Conservation (phyloP, 345 rosid genomes). For the Mercurialis annua region DNA sequence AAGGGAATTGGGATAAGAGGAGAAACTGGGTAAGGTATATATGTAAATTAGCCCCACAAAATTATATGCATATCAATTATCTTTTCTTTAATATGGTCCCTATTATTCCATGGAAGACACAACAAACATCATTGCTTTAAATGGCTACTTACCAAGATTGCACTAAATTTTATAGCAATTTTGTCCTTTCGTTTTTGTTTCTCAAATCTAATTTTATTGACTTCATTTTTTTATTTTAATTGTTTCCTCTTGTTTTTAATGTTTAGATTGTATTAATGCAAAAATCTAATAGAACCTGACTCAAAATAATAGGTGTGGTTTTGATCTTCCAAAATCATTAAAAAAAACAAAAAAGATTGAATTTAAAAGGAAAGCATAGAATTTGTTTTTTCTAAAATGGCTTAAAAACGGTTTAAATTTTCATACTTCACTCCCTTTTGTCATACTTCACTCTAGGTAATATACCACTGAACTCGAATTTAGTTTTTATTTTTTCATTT, state of each 20-base stretch:
- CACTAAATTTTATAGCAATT: conserved; percentile 13
- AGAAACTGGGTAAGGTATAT: conserved; percentile 13
- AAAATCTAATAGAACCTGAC: no score
- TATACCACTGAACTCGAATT: no score
- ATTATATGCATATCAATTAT: neutral
- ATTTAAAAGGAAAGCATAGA: no score
- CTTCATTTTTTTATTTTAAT: neutral
- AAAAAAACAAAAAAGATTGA: no score
- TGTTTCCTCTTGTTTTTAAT: neutral
- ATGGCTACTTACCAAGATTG: conserved; percentile 17
- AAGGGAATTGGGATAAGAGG: conserved; percentile 32
- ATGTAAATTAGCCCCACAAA: conserved; percentile 1
- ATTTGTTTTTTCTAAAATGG: no score
- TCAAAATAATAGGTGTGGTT: no score
- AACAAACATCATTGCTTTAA: conserved; percentile 18
- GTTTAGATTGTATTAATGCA: neutral
- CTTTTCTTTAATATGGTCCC: conserved; percentile 30
- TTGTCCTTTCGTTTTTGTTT: conserved; percentile 4
- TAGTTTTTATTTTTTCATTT: no score
- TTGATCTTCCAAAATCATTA: no score
- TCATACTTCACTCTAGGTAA: no score
- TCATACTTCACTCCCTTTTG: no score
- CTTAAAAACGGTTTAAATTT: no score
- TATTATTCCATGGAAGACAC: neutral
- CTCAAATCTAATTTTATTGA: no score